Percentiles rank a stretch among this genome's conserved stretches.
Conservation (phyloP, 139 green algal genomes). For the Mesostigma viride region DNA sequence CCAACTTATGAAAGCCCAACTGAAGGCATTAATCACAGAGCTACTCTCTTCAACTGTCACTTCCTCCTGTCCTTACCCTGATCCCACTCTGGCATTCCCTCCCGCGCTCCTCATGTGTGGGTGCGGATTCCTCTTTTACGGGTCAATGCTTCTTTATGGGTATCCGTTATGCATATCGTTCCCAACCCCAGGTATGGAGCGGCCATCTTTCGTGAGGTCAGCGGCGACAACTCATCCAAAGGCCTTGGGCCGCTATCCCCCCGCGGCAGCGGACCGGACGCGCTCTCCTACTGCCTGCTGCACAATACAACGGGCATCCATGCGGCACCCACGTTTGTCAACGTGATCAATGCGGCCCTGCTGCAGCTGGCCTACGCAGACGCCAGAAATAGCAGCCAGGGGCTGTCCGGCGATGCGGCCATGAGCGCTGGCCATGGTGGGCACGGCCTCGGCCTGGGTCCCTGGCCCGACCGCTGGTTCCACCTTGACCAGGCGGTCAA, state of each 20-base stretch:
- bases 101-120: not conserved
- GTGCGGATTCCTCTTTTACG: too few species aligned
- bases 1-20: not conserved
- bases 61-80: not conserved
- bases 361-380: not conserved
- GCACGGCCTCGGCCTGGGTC: too few species aligned
- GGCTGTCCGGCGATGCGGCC: too few species aligned
- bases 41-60: not conserved
- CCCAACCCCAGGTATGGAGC: slow-evolving; percentile 3
- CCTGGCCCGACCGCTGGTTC: too few species aligned
- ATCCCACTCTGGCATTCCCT: not conserved
- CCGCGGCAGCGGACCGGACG: too few species aligned
- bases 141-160: not conserved
- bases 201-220: not conserved
- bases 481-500: too few species aligned
- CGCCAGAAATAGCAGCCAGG: too few species aligned
- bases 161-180: not conserved
- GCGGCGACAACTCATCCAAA: too few species aligned
- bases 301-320: slow-evolving; percentile 1
- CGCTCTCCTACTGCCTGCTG: not conserved
- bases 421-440: too few species aligned
- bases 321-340: not conserved
- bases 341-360: not conserved
- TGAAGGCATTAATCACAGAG: not conserved
- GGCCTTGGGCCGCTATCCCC: too few species aligned